These are phyloP conservation scores for Fusarium armeniacum DNA, from an alignment of 2,329 filamentous ascomycete species.

Conservation along the genomic window DNA sequence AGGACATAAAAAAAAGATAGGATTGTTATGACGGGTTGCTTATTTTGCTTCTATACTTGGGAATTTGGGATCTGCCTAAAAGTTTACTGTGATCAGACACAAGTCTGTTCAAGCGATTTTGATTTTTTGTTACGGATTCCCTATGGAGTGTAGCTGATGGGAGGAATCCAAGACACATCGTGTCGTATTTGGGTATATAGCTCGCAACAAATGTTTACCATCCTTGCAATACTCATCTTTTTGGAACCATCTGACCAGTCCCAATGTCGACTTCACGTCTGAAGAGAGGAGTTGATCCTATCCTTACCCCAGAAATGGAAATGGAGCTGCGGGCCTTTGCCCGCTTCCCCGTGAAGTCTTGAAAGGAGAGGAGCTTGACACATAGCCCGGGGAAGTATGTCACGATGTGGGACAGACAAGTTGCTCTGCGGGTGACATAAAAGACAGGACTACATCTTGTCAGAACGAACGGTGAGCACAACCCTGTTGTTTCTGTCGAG, in stretches of 20 bases:
- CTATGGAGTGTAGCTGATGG: conserved; percentile 7
- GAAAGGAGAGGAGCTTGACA: conserved; percentile 12
- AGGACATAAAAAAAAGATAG: conserved; percentile 29
- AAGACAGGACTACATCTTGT: not conserved
- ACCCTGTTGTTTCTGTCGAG: not conserved
- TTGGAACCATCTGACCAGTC: conserved; percentile 1
- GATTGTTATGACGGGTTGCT: conserved; percentile 6
- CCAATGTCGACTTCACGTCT: not conserved
- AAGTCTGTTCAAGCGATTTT: conserved; percentile 21
- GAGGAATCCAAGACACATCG: conserved; percentile 1
- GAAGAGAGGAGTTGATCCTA: not conserved
- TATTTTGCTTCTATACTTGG: conserved; percentile 12
- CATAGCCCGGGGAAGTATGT: conserved; percentile 8
- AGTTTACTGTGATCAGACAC: conserved; percentile 32
- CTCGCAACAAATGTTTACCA: conserved; percentile 22
- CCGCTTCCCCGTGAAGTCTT: not conserved
- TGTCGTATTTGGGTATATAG: not conserved
- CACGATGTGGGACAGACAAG: conserved; percentile 21
- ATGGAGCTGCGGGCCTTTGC: conserved; percentile 3
- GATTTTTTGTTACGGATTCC: conserved; percentile 6
- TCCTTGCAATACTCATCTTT: conserved; percentile 6
- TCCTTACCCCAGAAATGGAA: conserved; percentile 27
- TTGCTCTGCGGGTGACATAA: not conserved
- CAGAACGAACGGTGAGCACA: not conserved
- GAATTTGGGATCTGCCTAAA: conserved; percentile 16